These are phyloP conservation scores for Vitis rotundifolia DNA, from an alignment of 164 flowering plant species.

Conservation along the genomic window DNA sequence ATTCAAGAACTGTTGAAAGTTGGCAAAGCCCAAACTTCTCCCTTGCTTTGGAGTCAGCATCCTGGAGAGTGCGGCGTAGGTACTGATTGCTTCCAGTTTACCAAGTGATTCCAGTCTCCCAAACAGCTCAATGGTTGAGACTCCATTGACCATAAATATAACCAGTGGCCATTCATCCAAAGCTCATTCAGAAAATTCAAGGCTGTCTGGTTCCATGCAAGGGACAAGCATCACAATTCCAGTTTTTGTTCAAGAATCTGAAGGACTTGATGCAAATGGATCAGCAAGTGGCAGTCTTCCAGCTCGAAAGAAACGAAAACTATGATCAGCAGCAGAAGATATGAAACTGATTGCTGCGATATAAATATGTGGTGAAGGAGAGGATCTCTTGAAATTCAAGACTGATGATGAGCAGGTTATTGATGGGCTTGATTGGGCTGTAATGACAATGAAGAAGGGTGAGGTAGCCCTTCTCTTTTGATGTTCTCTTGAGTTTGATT, in stretches of 20 bases:
- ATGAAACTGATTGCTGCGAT: conserved; percentile 78
- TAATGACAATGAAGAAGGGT: conserved; percentile 88
- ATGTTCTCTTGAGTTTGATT: conserved; percentile 94
- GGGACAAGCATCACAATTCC: conserved; percentile 69
- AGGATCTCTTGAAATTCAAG: conserved; percentile 74
- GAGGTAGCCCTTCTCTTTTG: conserved; percentile 85
- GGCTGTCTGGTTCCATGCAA: conserved; percentile 24
- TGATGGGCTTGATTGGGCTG: conserved; percentile 90
- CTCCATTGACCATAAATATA: conserved; percentile 66
- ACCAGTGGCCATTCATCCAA: conserved; percentile 44
- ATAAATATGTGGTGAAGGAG: conserved; percentile 78
- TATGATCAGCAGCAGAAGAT: conserved; percentile 80
- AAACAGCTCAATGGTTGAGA: conserved; percentile 54
- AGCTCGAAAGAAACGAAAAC: conserved; percentile 63
- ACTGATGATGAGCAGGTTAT: conserved; percentile 92
- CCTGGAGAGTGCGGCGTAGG: conserved; percentile 30
- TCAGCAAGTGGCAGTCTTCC: conserved; percentile 28
- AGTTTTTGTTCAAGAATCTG: conserved; percentile 65
- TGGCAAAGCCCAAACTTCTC: too few relatives aligned
- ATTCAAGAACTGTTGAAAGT: too few relatives aligned
- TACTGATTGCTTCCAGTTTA: conserved; percentile 64
- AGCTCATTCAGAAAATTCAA: conserved; percentile 34
- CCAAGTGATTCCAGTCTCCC: conserved; percentile 42
- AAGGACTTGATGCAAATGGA: conserved; percentile 49
- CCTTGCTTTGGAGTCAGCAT: too few relatives aligned